These are phyloP conservation scores for Xylaria bambusicola DNA, from an alignment of 495 filamentous ascomycete genomes.

Conservation along the genomic window DNA sequence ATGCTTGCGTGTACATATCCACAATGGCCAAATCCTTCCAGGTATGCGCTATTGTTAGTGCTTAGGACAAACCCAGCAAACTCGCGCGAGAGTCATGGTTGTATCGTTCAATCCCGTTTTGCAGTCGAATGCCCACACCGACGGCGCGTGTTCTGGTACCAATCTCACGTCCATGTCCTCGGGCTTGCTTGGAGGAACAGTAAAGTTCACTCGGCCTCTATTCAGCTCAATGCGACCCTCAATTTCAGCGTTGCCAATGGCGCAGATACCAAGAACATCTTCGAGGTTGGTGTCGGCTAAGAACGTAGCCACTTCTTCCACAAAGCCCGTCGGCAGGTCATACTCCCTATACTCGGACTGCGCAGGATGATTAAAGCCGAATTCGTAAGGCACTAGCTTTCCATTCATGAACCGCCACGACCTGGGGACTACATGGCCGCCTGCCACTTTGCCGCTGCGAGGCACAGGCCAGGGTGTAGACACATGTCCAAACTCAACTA, in stretches of 20 bases:
- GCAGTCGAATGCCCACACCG: constrained; percentile 9
- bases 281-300: constrained; percentile 5
- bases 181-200: constrained; percentile 5
- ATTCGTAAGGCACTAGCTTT: constrained; percentile 10
- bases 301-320: constrained; percentile 5
- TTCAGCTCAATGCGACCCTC: constrained; percentile 11
- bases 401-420: constrained; percentile 2
- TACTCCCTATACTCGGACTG: constrained; percentile 2
- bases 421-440: constrained; percentile 5
- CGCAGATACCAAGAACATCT: constrained; percentile 7
- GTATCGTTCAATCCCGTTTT: constrained; percentile 5
- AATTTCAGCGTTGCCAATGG: constrained; percentile 1
- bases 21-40: neutral
- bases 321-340: neutral
- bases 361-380: constrained; percentile 13
- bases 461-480: constrained; percentile 10
- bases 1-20: neutral
- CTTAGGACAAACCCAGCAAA: constrained; percentile 12
- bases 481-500: constrained; percentile 7
- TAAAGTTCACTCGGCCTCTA: constrained; percentile 4
- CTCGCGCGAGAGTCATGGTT: constrained; percentile 9
- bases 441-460: constrained; percentile 3
- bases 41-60: neutral
- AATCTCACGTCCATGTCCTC: constrained; percentile 13
- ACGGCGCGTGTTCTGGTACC: constrained; percentile 12